phyloP scores from a whole-genome alignment of 305 asterid species.

The Fraxinus sp. region DNA sequence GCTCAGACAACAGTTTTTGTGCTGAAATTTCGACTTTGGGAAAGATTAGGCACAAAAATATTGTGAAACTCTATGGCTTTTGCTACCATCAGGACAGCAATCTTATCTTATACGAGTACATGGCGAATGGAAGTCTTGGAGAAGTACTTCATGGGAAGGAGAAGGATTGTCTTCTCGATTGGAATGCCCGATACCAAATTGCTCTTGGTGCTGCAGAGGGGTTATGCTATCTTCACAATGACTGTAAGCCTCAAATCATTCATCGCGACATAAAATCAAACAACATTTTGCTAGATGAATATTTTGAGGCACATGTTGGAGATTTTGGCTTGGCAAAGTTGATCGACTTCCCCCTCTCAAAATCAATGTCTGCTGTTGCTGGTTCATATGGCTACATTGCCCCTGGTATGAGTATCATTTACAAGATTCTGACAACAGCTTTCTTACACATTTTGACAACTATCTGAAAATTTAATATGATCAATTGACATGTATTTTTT shows the following conservation, averaged over 20 bases:
- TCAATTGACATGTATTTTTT: background rate
- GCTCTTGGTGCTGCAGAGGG: conserved; percentile 88
- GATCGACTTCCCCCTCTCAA: conserved; percentile 64
- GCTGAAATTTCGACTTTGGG: conserved; percentile 89
- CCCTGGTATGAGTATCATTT: conserved; percentile 51
- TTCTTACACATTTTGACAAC: background rate
- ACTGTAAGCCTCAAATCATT: conserved; percentile 76
- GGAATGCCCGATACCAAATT: conserved; percentile 65
- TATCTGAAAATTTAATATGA: background rate
- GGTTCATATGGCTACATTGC: conserved; percentile 94
- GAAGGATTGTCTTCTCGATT: conserved; percentile 44
- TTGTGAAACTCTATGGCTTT: conserved; percentile 70
- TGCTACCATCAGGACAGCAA: conserved; percentile 77
- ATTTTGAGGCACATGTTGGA: conserved; percentile 74
- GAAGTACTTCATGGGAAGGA: conserved; percentile 56
- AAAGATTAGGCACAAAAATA: conserved; percentile 71
- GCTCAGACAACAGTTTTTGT: conserved; percentile 66
- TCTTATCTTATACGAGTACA: conserved; percentile 75
- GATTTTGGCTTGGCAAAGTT: conserved; percentile 87
- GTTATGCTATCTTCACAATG: conserved; percentile 68
- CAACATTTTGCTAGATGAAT: conserved; percentile 71
- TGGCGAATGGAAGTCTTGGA: conserved; percentile 85
- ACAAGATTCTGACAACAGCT: background rate
- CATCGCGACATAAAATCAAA: conserved; percentile 85
- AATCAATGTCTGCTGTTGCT: conserved; percentile 88